Conservation (phyloP, 164 flowering plant species). For the Houttuynia cordata region DNA sequence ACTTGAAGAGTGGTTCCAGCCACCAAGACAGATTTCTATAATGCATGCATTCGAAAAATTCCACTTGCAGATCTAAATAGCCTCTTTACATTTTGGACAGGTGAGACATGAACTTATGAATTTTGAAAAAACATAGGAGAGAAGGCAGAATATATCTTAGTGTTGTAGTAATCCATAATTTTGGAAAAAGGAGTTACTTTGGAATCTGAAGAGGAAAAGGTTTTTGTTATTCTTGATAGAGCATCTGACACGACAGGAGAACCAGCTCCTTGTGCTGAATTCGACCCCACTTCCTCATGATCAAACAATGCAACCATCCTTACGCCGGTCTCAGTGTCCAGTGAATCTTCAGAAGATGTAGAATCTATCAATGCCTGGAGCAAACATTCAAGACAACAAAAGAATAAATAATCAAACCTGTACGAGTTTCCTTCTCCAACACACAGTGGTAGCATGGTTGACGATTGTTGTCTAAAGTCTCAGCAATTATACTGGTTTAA, state of each 20-base stretch:
- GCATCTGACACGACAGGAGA: constrained; percentile 94
- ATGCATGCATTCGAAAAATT: too few relatives aligned
- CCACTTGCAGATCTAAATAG: background rate
- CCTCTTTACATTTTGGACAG: background rate
- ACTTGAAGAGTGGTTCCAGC: too few relatives aligned
- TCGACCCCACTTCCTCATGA: constrained; percentile 60
- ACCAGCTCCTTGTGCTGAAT: constrained; percentile 98
- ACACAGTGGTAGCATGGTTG: background rate
- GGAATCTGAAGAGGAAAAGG: constrained; percentile 45
- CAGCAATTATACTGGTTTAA: too few relatives aligned
- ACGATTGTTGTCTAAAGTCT: too few relatives aligned
- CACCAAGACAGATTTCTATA: too few relatives aligned
- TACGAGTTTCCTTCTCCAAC: background rate
- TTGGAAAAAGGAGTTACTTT: constrained; percentile 29
- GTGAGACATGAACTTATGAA: background rate
- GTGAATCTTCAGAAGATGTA: constrained; percentile 44
- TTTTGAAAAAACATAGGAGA: too few relatives aligned
- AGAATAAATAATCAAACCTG: background rate
- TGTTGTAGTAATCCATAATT: background rate
- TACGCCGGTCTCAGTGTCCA: constrained; percentile 56
- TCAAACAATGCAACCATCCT: constrained; percentile 82
- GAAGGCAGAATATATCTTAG: background rate
- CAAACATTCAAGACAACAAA: background rate
- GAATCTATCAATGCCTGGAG: constrained; percentile 55
- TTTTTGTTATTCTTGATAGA: constrained; percentile 60